Conservation (phyloP, 208 protist species). For the Naegleria fowleri region DNA sequence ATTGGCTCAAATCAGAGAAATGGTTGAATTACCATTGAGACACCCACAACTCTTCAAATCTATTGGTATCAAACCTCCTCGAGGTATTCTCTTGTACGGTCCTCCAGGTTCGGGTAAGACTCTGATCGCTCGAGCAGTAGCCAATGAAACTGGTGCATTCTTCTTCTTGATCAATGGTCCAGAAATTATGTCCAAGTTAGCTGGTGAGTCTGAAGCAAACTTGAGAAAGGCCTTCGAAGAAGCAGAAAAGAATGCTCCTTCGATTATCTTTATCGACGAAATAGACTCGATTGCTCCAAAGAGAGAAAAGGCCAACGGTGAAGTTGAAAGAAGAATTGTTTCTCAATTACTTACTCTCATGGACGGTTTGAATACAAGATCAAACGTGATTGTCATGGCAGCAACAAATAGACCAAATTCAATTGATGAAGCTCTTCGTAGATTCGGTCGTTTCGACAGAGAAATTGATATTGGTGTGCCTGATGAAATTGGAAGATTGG, state of each 20-base stretch:
- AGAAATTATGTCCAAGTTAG: constrained; percentile 99
- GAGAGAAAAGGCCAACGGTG: constrained; percentile 98
- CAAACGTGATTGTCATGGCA: constrained; percentile 99
- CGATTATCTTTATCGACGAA: constrained; percentile 99
- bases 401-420: constrained; percentile 99
- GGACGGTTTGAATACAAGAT: constrained; percentile 98
- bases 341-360: constrained; percentile 99
- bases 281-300: constrained; percentile 99
- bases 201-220: constrained; percentile 98
- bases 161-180: constrained; percentile 99
- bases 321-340: constrained; percentile 99
- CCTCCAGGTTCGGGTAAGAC: constrained; percentile 99
- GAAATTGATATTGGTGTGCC: constrained; percentile 99
- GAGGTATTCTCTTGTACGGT: constrained; percentile 96
- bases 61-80: constrained; percentile 94
- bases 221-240: constrained; percentile 99
- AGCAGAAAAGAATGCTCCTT: constrained; percentile 97
- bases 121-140: constrained; percentile 98
- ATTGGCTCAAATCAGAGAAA: constrained; percentile 96
- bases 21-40: constrained; percentile 98
- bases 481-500: constrained; percentile 96
- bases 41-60: constrained; percentile 98
- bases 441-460: constrained; percentile 99
- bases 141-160: constrained; percentile 99
- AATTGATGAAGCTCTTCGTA: constrained; percentile 97